Evolutionary conservation across 2,329 filamentous ascomycete species (phyloP), one percentile per base, ranked within the genome.

Genomic region (Cladophialophora exuberans): DNA sequence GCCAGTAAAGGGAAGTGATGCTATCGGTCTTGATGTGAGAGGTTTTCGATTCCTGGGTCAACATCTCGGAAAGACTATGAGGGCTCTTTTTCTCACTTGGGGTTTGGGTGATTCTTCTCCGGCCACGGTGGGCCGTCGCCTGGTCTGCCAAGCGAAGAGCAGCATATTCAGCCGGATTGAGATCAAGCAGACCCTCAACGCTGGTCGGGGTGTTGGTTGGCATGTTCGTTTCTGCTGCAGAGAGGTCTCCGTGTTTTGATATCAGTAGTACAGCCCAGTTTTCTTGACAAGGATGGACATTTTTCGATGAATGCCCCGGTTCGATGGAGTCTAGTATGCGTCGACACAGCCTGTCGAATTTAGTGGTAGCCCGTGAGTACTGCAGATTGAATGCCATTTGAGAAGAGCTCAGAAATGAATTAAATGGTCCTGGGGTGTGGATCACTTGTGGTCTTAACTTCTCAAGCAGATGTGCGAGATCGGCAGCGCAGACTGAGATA

Each of bases 401-500:
- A 2, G 59, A 61, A 9, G 53, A 55, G 31, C 55, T 60, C 18
- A 63, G 22, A 39, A 63, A 60, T 1, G 56, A 49, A 7, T 61
- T 56, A 41, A 52, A 61, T 7, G 52, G 50, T 26, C 48, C 53
- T 26, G 90, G 56, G 90, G 92, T 33, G 71, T 96, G 60, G 86
- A 90, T 33, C 88, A 89, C 3, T 77, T 99, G 67, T 82, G 90
- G 62, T 86, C 85, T 44, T 89, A 96, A 76, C 3, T 53, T 56
- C 36, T 65, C 62, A 15, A 65, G 54, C 9, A 61, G 48, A 25
- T 65, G 62, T 9, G 56, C 52, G 7, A 63, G 47, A 28, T 65
- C 62, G 22, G 61, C 57, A 9, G 61, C 57, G 43, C 57, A 65
- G 9, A 65, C 44, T 6, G 54, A 56, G 25, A 55, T 23, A 17